Base-by-base conservation (phyloP, 495 filamentous ascomycete species). In the Terfezia boudieri region DNA sequence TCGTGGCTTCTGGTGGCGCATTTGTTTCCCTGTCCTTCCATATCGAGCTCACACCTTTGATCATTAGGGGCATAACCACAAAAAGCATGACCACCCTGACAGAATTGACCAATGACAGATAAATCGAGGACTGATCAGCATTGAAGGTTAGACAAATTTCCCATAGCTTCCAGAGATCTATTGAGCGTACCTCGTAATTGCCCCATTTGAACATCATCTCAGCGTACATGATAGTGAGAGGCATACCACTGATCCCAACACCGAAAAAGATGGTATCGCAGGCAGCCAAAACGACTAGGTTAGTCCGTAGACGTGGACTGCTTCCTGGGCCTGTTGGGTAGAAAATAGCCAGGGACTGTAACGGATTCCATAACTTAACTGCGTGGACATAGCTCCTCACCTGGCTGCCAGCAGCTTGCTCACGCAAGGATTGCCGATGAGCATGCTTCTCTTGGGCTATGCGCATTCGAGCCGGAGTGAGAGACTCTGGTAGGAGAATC, bases 221-320 rank as follows among this genome's bases (percentile, higher is more conserved):
- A 11, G 79, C 74, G 64, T 95, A 98, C 52, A 88, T 71, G 53
- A 94, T 72, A 50, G 87, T 72, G 23, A 94, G 74, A 11, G 79
- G 79, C 43, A 84, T 76, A 1, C 78, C 73, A 51, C 90, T 86
- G 74, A 95, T 82, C 10, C 82, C 81, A 0, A 93, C 73, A 16
- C 85, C 80, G 58, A 95, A 82, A 36, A 85, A 72, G 37, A 78
- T 76, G 7, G 77, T 81, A 63, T 96, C 90, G 52, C 88, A 77
- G 10, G 80, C 72, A 8, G 86, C 81, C 12, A 98, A 72, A 4
- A 87, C 67, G 38, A 94, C 57, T 41, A 98, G 70, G 58, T 96
- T 98, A 22, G 77, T 69, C 8, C 88, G 79, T 8, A 95, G 62
- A 7, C 71, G 71, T 9, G 70, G 64, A 32, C 71, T 77, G 14